Percentiles rank a stretch among this genome's conserved stretches.
Conservation (phyloP, 768 basidiomycete genomes). For the Pleurotus tuber-regium region DNA sequence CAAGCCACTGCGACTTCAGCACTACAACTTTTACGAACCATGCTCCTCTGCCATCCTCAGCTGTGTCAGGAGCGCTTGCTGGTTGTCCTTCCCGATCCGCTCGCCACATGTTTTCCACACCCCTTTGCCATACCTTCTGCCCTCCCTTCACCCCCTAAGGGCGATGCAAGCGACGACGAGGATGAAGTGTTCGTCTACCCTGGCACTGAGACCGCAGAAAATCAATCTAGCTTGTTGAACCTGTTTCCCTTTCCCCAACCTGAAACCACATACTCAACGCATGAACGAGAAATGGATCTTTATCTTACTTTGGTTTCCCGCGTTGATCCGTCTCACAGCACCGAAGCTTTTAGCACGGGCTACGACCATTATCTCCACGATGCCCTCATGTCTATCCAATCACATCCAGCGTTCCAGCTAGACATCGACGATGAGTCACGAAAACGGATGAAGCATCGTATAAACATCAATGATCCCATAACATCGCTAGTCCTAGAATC, state of each 20-base stretch:
- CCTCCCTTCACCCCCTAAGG: conserved; percentile 11
- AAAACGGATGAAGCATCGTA: conserved; percentile 61
- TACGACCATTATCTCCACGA: conserved; percentile 84
- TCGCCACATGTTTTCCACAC: conserved; percentile 73
- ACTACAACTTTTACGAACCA: conserved; percentile 74
- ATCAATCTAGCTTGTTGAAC: conserved; percentile 9
- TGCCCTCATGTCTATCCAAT: conserved; percentile 65
- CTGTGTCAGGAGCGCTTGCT: conserved; percentile 67
- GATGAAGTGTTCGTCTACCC: conserved; percentile 48
- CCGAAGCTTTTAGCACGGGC: conserved; percentile 78
- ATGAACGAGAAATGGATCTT: conserved; percentile 80
- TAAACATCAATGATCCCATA: conserved; percentile 77
- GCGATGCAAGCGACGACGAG: conserved; percentile 50
- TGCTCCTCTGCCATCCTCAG: conserved; percentile 68
- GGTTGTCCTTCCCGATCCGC: conserved; percentile 62
- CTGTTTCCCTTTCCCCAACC: conserved; percentile 51
- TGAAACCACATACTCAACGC: conserved; percentile 72
- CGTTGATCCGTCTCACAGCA: conserved; percentile 65
- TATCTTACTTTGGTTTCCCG: conserved; percentile 79
- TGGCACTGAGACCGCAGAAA: conserved; percentile 23
- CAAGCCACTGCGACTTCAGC: conserved; percentile 71
- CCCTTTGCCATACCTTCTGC: conserved; percentile 29
- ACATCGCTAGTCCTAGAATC: conserved; percentile 68
- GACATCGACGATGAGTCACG: conserved; percentile 39
- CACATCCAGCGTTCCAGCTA: conserved; percentile 55